A percentile compares a stretch with the other conserved stretches of the same genome.
These are phyloP conservation scores for Daldinia vernicosa DNA, from an alignment of 495 filamentous ascomycete species.

Conservation along the genomic window DNA sequence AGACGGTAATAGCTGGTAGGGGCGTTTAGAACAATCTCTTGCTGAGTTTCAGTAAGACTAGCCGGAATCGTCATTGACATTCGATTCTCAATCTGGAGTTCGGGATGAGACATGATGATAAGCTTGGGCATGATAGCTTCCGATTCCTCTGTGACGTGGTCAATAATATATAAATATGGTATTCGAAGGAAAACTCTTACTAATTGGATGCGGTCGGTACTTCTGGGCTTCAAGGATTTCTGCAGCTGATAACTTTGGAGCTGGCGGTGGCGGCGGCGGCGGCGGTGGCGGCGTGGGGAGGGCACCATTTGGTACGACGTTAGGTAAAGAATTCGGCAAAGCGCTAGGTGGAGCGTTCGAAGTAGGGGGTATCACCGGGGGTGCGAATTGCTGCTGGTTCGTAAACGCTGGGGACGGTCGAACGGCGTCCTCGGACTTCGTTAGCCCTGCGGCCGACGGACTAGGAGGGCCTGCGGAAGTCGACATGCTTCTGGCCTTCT, in stretches of 20 bases:
- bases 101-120: constrained; percentile 70
- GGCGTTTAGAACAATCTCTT: constrained; percentile 72
- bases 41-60: constrained; percentile 67
- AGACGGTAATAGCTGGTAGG: constrained; percentile 69
- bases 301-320: constrained; percentile 48
- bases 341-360: constrained; percentile 46
- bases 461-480: constrained; percentile 58
- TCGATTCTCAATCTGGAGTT: constrained; percentile 61
- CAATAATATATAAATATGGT: constrained; percentile 46
- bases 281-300: constrained; percentile 33
- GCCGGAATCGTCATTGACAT: constrained; percentile 69
- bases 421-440: constrained; percentile 56
- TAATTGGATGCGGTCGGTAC: constrained; percentile 36
- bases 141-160: constrained; percentile 44
- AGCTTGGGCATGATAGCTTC: constrained; percentile 74
- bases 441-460: constrained; percentile 50
- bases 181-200: constrained; percentile 24
- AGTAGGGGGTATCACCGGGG: constrained; percentile 34
- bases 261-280: constrained; percentile 25
- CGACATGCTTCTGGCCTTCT: constrained; percentile 57
- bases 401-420: constrained; percentile 51
- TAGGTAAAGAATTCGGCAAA: background rate
- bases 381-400: constrained; percentile 43
- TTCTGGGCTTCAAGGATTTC: constrained; percentile 45
- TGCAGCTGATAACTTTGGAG: constrained; percentile 35